Evolutionary conservation across 2,329 filamentous ascomycete species (phyloP), one percentile per base, ranked within the genome.

Genomic region (Chrysoporthe cubensis): DNA sequence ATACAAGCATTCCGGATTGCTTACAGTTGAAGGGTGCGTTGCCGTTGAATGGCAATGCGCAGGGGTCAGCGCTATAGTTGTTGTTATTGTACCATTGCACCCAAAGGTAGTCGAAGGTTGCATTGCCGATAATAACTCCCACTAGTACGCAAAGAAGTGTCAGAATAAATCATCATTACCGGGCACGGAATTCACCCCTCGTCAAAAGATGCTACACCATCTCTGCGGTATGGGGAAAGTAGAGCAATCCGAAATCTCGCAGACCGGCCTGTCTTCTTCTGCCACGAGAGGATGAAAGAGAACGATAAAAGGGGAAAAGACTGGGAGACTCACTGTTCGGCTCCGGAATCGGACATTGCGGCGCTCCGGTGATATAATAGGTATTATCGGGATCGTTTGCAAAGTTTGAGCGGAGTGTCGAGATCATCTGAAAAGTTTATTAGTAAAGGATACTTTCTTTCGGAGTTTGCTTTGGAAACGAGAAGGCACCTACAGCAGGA

Each of bases 281-380:
- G 8, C 44, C 8, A 4, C 13, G 18, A 4, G 18, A 4, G 18
- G 4, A 21, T 21, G 37, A 44, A 21, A 26, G n/a, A 32, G 6
- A 58, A n/a, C 18, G 2, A 59, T 1, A 21, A 34, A 34, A 26
- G 11, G 2, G 8, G 37, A 11, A 14, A 48, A 8, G 26, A 42
- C 26, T 16, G 40, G 34, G 32, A 4, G 42, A 57, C 63, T 60
- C 8, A 59, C 63, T 79, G 68, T 82, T 80, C 1, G 76, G 77
- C 64, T 83, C 82, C 0, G 82, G 81, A n/a, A 82, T 76, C 1
- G 78, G 75, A 67, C 82, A 84, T 66, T 83, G 82, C 0, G 82
- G 82, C 4, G 81, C 80, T 5, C 80, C 81, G n/a, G 80, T 81
- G 66, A 83, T 81, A 71, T 80, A 82, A 65, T 80, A 81, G 4